These are phyloP conservation scores for Sisymbrium altissimum DNA, from an alignment of 345 rosid species.

Conservation along the genomic window DNA sequence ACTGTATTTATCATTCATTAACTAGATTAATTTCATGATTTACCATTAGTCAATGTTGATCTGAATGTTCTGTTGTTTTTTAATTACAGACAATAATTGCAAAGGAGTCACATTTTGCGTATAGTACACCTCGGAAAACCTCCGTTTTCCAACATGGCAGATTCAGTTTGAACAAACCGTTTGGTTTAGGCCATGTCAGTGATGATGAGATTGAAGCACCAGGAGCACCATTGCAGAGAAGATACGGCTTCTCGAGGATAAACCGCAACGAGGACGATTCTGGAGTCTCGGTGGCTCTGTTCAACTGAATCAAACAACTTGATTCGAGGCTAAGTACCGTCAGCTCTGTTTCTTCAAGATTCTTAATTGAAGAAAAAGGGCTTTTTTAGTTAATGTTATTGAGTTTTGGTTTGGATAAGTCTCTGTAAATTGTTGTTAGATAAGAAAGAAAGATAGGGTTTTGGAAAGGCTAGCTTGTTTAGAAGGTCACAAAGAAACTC, in stretches of 20 bases:
- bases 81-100: constrained; percentile 58
- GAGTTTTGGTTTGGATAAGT: constrained; percentile 14
- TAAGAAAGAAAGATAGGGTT: constrained; percentile 16
- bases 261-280: constrained; percentile 37
- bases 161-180: constrained; percentile 26
- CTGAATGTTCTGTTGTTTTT: not conserved
- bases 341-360: constrained; percentile 21
- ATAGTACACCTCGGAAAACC: constrained; percentile 60
- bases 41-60: not conserved
- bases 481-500: not conserved
- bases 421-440: constrained; percentile 27
- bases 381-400: constrained; percentile 4
- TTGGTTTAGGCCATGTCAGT: not conserved
- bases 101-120: constrained; percentile 60
- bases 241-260: constrained; percentile 34
- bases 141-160: constrained; percentile 33
- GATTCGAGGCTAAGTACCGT: constrained; percentile 10
- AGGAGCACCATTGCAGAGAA: constrained; percentile 49
- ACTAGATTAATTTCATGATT: not conserved
- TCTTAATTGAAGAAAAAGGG: constrained; percentile 12
- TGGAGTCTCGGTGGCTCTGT: constrained; percentile 56
- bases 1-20: not conserved
- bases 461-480: constrained; percentile 13
- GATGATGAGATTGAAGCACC: constrained; percentile 62
- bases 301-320: constrained; percentile 23